Conservation (phyloP, 2,329 filamentous ascomycete genomes). For the Colletotrichum zoysiae region DNA sequence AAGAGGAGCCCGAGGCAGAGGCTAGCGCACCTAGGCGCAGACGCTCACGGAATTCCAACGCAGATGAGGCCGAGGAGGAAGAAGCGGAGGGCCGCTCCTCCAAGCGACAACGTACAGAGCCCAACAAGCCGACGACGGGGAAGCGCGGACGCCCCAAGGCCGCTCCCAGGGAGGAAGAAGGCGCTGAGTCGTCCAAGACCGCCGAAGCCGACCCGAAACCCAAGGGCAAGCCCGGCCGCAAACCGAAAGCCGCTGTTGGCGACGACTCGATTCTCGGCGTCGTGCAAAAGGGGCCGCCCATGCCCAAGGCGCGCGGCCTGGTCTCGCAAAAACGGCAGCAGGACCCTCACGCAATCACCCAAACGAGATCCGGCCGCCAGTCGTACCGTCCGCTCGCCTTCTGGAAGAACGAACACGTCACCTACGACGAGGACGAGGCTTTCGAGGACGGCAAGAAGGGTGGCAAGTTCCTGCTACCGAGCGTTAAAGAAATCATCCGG, state of each 20-base stretch:
- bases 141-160: constrained; percentile 46
- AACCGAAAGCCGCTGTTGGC: constrained; percentile 54
- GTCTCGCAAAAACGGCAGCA: constrained; percentile 64
- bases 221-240: constrained; percentile 49
- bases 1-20: constrained; percentile 42
- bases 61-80: constrained; percentile 36
- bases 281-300: constrained; percentile 66
- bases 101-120: constrained; percentile 43
- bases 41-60: constrained; percentile 39
- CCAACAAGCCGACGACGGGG: constrained; percentile 30
- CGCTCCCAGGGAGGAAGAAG: constrained; percentile 40
- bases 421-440: constrained; percentile 73
- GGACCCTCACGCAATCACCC: constrained; percentile 64
- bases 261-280: constrained; percentile 61
- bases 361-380: constrained; percentile 81
- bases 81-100: constrained; percentile 37
- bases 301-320: constrained; percentile 67
- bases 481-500: constrained; percentile 82
- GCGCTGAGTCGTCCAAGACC: constrained; percentile 35
- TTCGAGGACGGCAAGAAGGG: constrained; percentile 57
- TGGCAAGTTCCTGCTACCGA: constrained; percentile 69
- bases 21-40: constrained; percentile 32
- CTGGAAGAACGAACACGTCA: constrained; percentile 87
- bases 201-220: constrained; percentile 44
- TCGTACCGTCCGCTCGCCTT: constrained; percentile 84